These are phyloP conservation scores for Phallus indusiatus DNA, from an alignment of 768 basidiomycete genomes.

Conservation along the genomic window DNA sequence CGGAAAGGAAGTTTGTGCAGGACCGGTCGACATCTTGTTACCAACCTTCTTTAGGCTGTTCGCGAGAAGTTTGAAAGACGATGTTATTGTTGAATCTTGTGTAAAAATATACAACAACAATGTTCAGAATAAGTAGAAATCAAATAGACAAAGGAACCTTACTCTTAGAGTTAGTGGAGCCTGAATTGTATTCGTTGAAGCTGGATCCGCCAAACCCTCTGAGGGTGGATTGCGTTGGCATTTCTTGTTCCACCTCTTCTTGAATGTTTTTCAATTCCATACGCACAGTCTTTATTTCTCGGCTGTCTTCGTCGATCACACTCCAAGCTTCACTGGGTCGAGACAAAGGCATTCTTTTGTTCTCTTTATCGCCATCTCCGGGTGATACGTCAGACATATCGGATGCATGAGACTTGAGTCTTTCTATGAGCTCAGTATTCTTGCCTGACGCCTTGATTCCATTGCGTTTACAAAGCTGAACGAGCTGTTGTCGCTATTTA, in stretches of 20 bases:
- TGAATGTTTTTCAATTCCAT: slow-evolving; percentile 38
- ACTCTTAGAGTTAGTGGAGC: slow-evolving; percentile 45
- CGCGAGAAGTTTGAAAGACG: slow-evolving; percentile 71
- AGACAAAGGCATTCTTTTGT: slow-evolving; percentile 22
- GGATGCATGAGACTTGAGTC: slow-evolving; percentile 58
- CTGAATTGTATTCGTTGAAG: slow-evolving; percentile 44
- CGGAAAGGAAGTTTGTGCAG: not conserved
- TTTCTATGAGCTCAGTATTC: slow-evolving; percentile 62
- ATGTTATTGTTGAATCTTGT: slow-evolving; percentile 50
- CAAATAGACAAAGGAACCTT: slow-evolving; percentile 3
- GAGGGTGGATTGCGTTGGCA: not conserved
- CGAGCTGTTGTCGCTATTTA: slow-evolving; percentile 57
- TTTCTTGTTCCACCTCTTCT: slow-evolving; percentile 40
- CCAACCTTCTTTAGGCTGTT: slow-evolving; percentile 55
- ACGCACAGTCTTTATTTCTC: not conserved
- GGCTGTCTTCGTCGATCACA: slow-evolving; percentile 54
- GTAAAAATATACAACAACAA: slow-evolving; percentile 9
- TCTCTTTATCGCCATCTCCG: slow-evolving; percentile 21
- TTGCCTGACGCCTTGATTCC: slow-evolving; percentile 73
- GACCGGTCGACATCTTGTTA: slow-evolving; percentile 21
- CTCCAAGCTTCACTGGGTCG: slow-evolving; percentile 80
- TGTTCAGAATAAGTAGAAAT: not conserved
- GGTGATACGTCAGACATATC: not conserved
- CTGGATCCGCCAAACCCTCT: not conserved
- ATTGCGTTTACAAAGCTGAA: slow-evolving; percentile 79